These are phyloP conservation scores for Backusella psychrophila DNA, from an alignment of 192 early-diverging fungal species.

Conservation along the genomic window DNA sequence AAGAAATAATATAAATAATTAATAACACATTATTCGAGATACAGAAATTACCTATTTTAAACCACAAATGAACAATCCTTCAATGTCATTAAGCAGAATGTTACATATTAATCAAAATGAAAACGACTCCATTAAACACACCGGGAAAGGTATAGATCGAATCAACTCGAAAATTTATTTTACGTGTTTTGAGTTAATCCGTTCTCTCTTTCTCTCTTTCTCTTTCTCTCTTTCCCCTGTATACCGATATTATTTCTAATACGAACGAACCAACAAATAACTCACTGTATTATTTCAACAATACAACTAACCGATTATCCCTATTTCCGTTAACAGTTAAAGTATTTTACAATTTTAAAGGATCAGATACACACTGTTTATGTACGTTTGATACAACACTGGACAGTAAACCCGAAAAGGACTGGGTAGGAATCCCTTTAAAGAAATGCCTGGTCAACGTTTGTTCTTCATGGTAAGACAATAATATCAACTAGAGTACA, in stretches of 20 bases:
- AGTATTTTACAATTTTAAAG: conserved; percentile 9
- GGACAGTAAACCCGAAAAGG: neutral
- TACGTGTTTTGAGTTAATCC: neutral
- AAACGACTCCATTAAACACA: neutral
- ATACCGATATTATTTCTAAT: neutral
- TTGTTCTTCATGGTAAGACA: conserved; percentile 16
- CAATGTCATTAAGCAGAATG: conserved; percentile 1
- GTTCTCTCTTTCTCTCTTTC: neutral
- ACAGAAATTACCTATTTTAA: neutral
- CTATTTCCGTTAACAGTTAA: neutral
- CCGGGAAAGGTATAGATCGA: neutral
- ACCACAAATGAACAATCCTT: neutral
- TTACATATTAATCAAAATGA: neutral
- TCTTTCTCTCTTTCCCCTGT: neutral
- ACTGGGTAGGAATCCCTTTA: neutral
- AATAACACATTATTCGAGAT: neutral
- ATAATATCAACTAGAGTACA: no score
- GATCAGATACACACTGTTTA: conserved; percentile 8
- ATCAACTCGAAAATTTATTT: neutral
- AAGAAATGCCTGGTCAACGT: conserved; percentile 8
- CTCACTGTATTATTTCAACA: neutral
- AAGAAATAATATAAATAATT: neutral
- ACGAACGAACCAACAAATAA: neutral
- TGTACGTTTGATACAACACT: conserved; percentile 9
- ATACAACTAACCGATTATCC: neutral